Evolutionary conservation across 805 yeast genomes (phyloP).

Genomic region (Monosporozyma unispora): DNA sequence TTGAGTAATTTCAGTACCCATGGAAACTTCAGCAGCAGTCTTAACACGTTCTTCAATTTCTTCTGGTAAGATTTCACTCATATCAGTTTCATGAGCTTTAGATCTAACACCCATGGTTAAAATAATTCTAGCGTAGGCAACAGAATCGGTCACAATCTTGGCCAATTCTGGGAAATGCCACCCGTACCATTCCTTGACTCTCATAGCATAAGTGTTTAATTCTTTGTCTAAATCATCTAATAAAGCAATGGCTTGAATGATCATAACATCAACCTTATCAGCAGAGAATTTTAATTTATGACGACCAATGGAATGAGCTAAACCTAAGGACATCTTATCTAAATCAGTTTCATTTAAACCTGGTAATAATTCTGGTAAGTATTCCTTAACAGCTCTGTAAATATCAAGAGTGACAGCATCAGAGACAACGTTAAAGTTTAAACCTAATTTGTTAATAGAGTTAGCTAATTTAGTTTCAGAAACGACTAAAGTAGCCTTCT

Average conservation of each 20-base stretch:
- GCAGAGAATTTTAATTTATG: constrained; percentile 96
- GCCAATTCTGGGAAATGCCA: constrained; percentile 99
- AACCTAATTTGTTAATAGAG: constrained; percentile 88
- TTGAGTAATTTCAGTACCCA: constrained; percentile 98
- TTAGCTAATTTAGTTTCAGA: constrained; percentile 94
- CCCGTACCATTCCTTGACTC: constrained; percentile 99
- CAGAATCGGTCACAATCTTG: constrained; percentile 90
- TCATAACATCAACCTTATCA: constrained; percentile 98
- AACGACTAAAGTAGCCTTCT: constrained; percentile 80
- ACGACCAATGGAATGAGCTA: constrained; percentile 97
- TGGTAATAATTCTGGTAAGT: constrained; percentile 87
- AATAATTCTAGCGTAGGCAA: constrained; percentile 91
- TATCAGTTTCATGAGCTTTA: constrained; percentile 82
- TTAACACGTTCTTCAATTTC: constrained; percentile 87
- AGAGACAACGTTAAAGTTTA: constrained; percentile 79
- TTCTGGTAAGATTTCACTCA: constrained; percentile 86
- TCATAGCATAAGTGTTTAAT: constrained; percentile 95
- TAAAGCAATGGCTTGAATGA: constrained; percentile 95
- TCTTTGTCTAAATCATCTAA: constrained; percentile 96
- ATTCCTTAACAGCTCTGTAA: constrained; percentile 90
- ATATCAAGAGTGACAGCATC: constrained; percentile 93
- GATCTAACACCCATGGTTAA: constrained; percentile 90
- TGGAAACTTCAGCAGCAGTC: constrained; percentile 91
- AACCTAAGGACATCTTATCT: constrained; percentile 93
- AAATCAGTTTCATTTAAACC: constrained; percentile 81